Base-by-base conservation (phyloP, 2,329 filamentous ascomycete species). In the Diaporthe sp. region DNA sequence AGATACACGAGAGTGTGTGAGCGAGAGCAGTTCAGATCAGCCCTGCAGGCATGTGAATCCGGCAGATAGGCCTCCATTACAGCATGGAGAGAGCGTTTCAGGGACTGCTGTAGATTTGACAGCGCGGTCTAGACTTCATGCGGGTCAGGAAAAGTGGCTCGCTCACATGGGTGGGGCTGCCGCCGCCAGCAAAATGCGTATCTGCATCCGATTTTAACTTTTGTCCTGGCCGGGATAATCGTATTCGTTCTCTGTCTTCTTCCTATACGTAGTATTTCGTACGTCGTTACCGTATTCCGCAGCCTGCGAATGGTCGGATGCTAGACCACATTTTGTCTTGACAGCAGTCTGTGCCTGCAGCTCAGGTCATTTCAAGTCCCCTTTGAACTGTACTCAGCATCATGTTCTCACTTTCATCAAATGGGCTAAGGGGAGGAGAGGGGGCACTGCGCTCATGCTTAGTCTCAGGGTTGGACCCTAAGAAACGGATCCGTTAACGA, bases 61-160 rank as follows among this genome's bases (percentile, higher is more conserved):
- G n/a, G n/a, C n/a, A n/a, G n/a, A n/a, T n/a, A n/a, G n/a, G n/a
- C n/a, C n/a, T n/a, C n/a, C n/a, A n/a, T n/a, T n/a, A n/a, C n/a
- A n/a, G n/a, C n/a, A n/a, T n/a, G n/a, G n/a, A n/a, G n/a, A n/a
- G n/a, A n/a, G n/a, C 47, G 63, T 68, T 68, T 37, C 63, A 68
- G 63, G 63, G 47, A 68, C 63, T 15, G 53, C 32, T 68, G 32
- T 68, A 68, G 32, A 68, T 68, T 68, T 68, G 63, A 68, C 63
- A 53, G 63, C 47, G 12, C 32, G 63, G 32, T 68, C 63, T 68
- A 68, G 63, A 68, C 53, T 53, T 68, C 47, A 68, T 68, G 63
- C 63, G 63, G 63, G 63, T 66, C 39, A 27, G 47, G 44, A 68
- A 68, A 68, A 53, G 47, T 53, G 63, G 63, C 32, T 68, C 63